Conservation (phyloP, 768 basidiomycete genomes). For the Roridomyces roridus region DNA sequence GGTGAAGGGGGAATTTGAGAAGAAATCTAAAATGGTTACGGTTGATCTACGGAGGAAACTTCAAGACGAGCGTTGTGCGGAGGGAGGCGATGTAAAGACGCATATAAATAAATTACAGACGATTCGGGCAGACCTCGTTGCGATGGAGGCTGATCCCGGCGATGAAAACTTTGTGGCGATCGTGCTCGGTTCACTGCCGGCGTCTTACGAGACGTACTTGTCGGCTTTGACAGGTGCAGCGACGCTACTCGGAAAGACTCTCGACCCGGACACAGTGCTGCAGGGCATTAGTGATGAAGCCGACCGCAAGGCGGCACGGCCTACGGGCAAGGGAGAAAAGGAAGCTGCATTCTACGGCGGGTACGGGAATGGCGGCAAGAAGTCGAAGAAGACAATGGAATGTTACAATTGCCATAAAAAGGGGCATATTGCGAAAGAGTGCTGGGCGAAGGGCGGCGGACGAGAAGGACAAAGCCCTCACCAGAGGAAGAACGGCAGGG, state of each 20-base stretch:
- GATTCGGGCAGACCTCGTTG: too few relatives aligned
- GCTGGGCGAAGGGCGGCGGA: constrained; percentile 45
- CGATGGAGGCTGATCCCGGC: too few relatives aligned
- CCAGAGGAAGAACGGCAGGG: constrained; percentile 13
- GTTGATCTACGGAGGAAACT: constrained; percentile 28
- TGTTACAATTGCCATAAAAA: constrained; percentile 39
- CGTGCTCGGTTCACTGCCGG: too few relatives aligned
- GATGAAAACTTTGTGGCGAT: too few relatives aligned
- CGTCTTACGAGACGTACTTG: too few relatives aligned
- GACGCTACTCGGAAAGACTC: too few relatives aligned
- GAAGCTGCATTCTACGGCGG: constrained; percentile 9
- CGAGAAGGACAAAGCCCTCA: constrained; percentile 40
- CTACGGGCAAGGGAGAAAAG: neutral
- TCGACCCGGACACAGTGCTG: too few relatives aligned
- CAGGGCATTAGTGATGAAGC: too few relatives aligned
- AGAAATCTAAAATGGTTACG: constrained; percentile 24
- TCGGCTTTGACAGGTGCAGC: too few relatives aligned
- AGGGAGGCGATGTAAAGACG: constrained; percentile 26
- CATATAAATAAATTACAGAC: constrained; percentile 22
- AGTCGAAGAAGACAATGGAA: constrained; percentile 1
- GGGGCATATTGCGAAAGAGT: constrained; percentile 37
- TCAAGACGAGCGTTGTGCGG: constrained; percentile 27
- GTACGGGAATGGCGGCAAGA: neutral
- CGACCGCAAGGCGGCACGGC: too few relatives aligned
- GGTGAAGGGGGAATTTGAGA: too few relatives aligned